Evolutionary conservation across 2,329 filamentous ascomycete genomes (phyloP).

Genomic region (Penicillium sp.): DNA sequence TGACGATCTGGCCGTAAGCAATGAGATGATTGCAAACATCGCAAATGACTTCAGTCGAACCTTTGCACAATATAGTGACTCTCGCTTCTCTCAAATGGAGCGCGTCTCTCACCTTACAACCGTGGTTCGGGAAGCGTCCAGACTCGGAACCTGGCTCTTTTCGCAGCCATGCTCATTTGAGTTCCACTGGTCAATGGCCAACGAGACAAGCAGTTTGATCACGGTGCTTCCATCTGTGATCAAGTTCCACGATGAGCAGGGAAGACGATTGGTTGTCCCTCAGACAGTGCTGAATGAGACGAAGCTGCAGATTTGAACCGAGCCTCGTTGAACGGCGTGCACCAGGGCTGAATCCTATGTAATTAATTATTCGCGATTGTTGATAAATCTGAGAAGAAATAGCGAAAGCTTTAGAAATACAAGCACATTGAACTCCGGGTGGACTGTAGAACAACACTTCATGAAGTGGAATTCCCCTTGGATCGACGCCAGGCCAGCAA

Average conservation of each 20-base stretch:
- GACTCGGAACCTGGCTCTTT: slow-evolving; percentile 35
- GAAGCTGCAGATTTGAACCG: slow-evolving; percentile 9
- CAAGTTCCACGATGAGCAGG: slow-evolving; percentile 30
- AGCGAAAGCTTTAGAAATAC: neutral
- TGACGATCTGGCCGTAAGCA: neutral
- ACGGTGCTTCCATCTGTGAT: slow-evolving; percentile 25
- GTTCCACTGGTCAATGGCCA: slow-evolving; percentile 20
- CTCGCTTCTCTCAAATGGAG: slow-evolving; percentile 17
- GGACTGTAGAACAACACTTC: neutral
- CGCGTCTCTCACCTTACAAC: slow-evolving; percentile 26
- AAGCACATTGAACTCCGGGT: neutral
- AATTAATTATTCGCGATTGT: neutral
- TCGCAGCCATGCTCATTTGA: slow-evolving; percentile 32
- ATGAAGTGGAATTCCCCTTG: slow-evolving; percentile 6
- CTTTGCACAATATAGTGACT: slow-evolving; percentile 28
- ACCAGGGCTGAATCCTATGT: neutral
- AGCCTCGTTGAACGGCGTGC: neutral
- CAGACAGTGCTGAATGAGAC: slow-evolving; percentile 24
- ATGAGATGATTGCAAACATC: slow-evolving; percentile 1
- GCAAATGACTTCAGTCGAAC: slow-evolving; percentile 23
- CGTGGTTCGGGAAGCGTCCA: slow-evolving; percentile 25
- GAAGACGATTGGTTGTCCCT: slow-evolving; percentile 15
- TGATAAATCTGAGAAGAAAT: neutral
- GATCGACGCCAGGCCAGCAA: slow-evolving; percentile 22
- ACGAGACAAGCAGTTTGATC: neutral